Conservation (phyloP, 305 asterid genomes). For the Caryopteris hybrid region DNA sequence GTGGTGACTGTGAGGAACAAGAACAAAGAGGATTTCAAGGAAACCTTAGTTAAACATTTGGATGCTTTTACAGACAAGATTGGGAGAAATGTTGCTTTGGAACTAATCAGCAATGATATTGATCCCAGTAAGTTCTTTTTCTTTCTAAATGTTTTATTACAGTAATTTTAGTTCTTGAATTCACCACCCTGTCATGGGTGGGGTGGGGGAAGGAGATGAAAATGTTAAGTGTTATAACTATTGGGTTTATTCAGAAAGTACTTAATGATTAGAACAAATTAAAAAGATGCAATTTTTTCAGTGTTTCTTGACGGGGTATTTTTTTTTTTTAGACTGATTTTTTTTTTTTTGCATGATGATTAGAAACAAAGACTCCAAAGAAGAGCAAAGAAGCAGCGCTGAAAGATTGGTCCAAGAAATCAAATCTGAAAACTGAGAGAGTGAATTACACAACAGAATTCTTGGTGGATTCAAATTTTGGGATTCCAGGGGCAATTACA, state of each 20-base stretch:
- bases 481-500: constrained; percentile 80
- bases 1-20: constrained; percentile 81
- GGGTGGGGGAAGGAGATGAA: not conserved
- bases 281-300: too few relatives aligned
- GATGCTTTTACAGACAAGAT: constrained; percentile 79
- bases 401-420: constrained; percentile 82
- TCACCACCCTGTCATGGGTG: not conserved
- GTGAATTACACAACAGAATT: constrained; percentile 81
- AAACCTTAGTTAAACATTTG: constrained; percentile 57
- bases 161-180: not conserved
- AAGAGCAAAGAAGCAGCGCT: constrained; percentile 61
- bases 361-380: constrained; percentile 73
- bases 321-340: too few relatives aligned
- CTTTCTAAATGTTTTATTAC: not conserved
- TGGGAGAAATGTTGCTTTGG: constrained; percentile 78
- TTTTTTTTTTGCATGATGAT: not conserved
- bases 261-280: too few relatives aligned
- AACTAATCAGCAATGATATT: constrained; percentile 69
- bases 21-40: constrained; percentile 73
- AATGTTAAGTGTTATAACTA: too few relatives aligned
- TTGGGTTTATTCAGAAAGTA: too few relatives aligned
- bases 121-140: constrained; percentile 66
- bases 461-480: constrained; percentile 70
- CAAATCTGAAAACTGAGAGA: constrained; percentile 69
- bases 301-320: too few relatives aligned